Conservation (phyloP, 768 basidiomycete genomes). For the Lentinula lateritia region DNA sequence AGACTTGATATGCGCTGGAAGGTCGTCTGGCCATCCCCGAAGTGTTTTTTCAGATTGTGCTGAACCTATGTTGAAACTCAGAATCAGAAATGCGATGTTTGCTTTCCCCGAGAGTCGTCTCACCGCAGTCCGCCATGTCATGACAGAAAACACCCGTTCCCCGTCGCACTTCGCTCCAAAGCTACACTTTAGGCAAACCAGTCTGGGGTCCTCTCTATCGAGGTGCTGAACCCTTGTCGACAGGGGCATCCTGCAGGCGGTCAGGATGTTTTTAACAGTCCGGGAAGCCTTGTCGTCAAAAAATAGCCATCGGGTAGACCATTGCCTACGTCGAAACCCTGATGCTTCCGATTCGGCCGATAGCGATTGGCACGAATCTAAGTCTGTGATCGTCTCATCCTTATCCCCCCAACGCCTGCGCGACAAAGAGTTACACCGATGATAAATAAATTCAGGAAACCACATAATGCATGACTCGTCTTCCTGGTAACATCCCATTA, state of each 20-base stretch:
- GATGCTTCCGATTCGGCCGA: not conserved
- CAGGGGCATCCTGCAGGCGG: conserved; percentile 22
- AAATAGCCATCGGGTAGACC: conserved; percentile 18
- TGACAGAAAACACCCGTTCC: conserved; percentile 21
- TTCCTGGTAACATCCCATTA: not conserved
- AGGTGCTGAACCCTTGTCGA: conserved; percentile 20
- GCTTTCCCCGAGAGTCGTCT: conserved; percentile 5
- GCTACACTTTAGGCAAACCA: conserved; percentile 31
- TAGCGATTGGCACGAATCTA: conserved; percentile 6
- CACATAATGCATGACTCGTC: conserved; percentile 18
- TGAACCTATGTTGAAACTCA: conserved; percentile 19
- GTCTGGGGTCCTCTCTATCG: conserved; percentile 23
- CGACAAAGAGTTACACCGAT: conserved; percentile 22
- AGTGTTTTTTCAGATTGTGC: conserved; percentile 25
- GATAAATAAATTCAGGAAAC: conserved; percentile 29
- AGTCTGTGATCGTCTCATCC: not conserved
- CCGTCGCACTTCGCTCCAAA: conserved; percentile 27
- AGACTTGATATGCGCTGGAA: conserved; percentile 23
- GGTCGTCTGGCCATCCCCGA: conserved; percentile 18
- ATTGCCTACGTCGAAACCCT: conserved; percentile 13
- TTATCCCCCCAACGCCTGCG: not conserved
- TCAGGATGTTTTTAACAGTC: conserved; percentile 23
- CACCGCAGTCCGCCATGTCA: conserved; percentile 29
- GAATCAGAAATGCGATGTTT: not conserved
- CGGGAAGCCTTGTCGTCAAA: conserved; percentile 25